These are phyloP conservation scores for Carallia pectinifolia DNA, from an alignment of 345 rosid genomes.

Conservation along the genomic window DNA sequence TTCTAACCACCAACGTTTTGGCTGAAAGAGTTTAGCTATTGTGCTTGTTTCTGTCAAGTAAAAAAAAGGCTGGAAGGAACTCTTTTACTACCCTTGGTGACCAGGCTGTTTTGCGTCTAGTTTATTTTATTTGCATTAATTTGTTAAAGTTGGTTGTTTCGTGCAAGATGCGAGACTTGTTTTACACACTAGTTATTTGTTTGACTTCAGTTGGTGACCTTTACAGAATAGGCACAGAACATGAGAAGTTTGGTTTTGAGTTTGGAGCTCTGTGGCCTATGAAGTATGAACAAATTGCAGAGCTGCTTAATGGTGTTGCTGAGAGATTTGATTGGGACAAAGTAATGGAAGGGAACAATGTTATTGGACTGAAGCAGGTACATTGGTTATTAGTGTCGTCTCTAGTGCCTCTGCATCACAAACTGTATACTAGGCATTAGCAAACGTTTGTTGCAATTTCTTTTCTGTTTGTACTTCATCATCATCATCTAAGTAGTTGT, in stretches of 20 bases:
- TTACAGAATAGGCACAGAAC: slow-evolving; percentile 96
- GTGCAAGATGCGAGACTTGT: background rate
- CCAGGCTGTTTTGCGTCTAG: background rate
- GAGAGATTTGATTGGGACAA: slow-evolving; percentile 99
- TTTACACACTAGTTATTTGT: background rate
- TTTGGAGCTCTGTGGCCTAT: slow-evolving; percentile 69
- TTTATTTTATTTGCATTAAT: background rate
- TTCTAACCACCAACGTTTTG: too few relatives aligned
- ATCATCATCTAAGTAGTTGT: background rate
- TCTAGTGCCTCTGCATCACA: background rate
- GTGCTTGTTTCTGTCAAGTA: background rate
- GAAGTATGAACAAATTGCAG: slow-evolving; percentile 93
- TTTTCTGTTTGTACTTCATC: too few relatives aligned
- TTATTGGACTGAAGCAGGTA: slow-evolving; percentile 96
- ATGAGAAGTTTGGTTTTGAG: slow-evolving; percentile 98
- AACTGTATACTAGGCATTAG: background rate
- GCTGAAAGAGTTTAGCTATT: too few relatives aligned
- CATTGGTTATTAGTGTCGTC: background rate
- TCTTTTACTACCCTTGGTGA: background rate
- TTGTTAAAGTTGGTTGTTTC: background rate
- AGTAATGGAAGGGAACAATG: slow-evolving; percentile 79
- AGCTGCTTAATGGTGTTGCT: slow-evolving; percentile 85
- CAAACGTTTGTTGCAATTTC: too few relatives aligned
- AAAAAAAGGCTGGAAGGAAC: background rate
- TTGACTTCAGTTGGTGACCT: slow-evolving; percentile 6